These are phyloP conservation scores for Schwanniomyces sp. DNA, from an alignment of 805 yeast genomes.

Conservation along the genomic window DNA sequence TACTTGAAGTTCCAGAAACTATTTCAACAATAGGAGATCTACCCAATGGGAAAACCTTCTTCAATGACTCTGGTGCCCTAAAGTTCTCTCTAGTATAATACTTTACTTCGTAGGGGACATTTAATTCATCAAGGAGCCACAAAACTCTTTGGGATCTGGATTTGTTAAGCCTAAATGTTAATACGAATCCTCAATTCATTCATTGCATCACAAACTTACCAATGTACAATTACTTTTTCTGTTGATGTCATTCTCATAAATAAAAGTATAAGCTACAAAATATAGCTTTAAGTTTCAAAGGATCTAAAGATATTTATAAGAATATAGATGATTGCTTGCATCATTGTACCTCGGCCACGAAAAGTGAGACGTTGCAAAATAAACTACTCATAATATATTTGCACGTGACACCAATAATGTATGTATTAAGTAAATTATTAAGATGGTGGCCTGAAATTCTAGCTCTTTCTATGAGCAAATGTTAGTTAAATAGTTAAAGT, in stretches of 20 bases:
- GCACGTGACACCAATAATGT: too few species aligned
- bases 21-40: slow-evolving; percentile 35
- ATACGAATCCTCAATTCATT: not conserved
- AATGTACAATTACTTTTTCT: slow-evolving; percentile 20
- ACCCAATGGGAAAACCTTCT: slow-evolving; percentile 35
- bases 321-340: too few species aligned
- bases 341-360: too few species aligned
- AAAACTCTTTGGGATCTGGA: slow-evolving; percentile 39
- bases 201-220: slow-evolving; percentile 14
- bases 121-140: slow-evolving; percentile 38
- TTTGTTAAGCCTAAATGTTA: slow-evolving; percentile 21
- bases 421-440: too few species aligned
- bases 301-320: too few species aligned
- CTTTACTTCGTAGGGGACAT: slow-evolving; percentile 32
- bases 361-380: too few species aligned
- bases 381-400: too few species aligned
- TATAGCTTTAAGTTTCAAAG: not conserved
- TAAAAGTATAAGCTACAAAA: not conserved
- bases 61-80: slow-evolving; percentile 34
- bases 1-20: slow-evolving; percentile 17
- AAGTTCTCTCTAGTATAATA: slow-evolving; percentile 22
- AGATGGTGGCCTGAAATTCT: too few species aligned
- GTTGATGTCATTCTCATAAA: not conserved
- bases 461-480: too few species aligned
- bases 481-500: too few species aligned